These are phyloP conservation scores for Carallia pectinifolia DNA, from an alignment of 345 rosid species.

Conservation along the genomic window DNA sequence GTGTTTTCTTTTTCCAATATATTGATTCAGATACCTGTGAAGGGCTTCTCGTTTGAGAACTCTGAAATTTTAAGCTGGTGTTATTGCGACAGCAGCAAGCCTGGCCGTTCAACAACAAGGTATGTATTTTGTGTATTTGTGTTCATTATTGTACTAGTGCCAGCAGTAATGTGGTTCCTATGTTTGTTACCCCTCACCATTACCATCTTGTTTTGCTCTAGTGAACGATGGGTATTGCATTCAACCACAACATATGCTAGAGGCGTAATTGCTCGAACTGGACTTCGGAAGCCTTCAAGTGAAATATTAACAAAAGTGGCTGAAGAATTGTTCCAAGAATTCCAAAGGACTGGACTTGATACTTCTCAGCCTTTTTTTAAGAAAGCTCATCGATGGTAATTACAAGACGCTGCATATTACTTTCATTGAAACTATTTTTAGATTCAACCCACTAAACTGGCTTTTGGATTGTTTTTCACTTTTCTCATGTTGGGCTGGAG, in stretches of 20 bases:
- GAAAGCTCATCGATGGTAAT: slow-evolving; percentile 87
- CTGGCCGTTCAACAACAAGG: slow-evolving; percentile 67
- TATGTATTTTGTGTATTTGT: slow-evolving; percentile 1
- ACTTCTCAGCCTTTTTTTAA: slow-evolving; percentile 63
- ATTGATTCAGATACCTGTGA: slow-evolving; percentile 56
- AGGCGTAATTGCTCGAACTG: slow-evolving; percentile 52
- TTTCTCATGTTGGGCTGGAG: too few relatives aligned
- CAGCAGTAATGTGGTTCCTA: background rate
- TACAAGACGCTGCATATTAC: background rate
- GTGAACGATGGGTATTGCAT: slow-evolving; percentile 87
- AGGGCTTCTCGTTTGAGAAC: slow-evolving; percentile 61
- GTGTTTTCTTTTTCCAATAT: slow-evolving; percentile 4
- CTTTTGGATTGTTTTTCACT: too few relatives aligned
- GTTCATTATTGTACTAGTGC: background rate
- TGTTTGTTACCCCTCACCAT: background rate
- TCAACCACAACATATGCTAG: slow-evolving; percentile 64
- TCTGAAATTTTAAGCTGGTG: slow-evolving; percentile 70
- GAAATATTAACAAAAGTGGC: slow-evolving; percentile 50
- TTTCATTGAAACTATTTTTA: background rate
- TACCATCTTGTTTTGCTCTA: slow-evolving; percentile 10
- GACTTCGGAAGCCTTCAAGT: slow-evolving; percentile 60
- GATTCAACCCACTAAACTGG: too few relatives aligned
- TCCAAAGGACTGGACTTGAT: slow-evolving; percentile 51
- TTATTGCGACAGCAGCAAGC: slow-evolving; percentile 77
- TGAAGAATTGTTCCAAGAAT: slow-evolving; percentile 67